phyloP scores from a whole-genome alignment of 2,329 filamentous ascomycete species.

The Zasmidium cellare region DNA sequence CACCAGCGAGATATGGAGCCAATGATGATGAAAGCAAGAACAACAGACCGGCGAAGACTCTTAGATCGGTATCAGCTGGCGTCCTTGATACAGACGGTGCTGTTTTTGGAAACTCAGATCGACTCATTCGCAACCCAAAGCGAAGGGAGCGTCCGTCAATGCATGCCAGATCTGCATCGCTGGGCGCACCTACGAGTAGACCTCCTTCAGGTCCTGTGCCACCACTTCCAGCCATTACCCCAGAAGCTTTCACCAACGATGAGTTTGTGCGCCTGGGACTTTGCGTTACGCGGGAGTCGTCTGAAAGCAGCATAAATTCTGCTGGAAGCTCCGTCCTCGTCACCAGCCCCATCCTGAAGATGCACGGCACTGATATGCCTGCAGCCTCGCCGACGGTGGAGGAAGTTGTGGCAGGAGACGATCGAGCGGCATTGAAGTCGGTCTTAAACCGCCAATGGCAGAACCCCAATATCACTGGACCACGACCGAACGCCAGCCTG shows the following conservation, averaged over 20 bases:
- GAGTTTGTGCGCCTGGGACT: slow-evolving; percentile 17
- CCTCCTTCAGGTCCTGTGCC: slow-evolving; percentile 45
- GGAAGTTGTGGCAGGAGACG: slow-evolving; percentile 27
- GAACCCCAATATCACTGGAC: slow-evolving; percentile 33
- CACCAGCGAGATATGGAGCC: slow-evolving; percentile 25
- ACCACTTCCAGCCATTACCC: slow-evolving; percentile 40
- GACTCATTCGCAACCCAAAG: slow-evolving; percentile 9
- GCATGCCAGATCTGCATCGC: slow-evolving; percentile 35
- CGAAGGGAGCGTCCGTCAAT: slow-evolving; percentile 18
- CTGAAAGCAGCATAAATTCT: slow-evolving; percentile 44
- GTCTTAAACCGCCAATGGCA: slow-evolving; percentile 39
- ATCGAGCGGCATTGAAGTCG: slow-evolving; percentile 35
- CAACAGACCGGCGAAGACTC: slow-evolving; percentile 8
- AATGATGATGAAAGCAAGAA: slow-evolving; percentile 16
- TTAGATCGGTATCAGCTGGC: slow-evolving; percentile 31
- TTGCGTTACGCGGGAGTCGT: slow-evolving; percentile 36
- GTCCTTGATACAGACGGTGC: slow-evolving; percentile 22
- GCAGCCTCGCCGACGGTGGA: slow-evolving; percentile 29
- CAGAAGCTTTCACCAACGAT: slow-evolving; percentile 8
- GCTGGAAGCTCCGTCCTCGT: slow-evolving; percentile 43
- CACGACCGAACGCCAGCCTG: slow-evolving; percentile 25
- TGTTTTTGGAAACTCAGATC: slow-evolving; percentile 14
- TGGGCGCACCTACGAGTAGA: slow-evolving; percentile 37
- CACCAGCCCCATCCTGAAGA: slow-evolving; percentile 37
- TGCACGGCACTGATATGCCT: slow-evolving; percentile 17